Evolutionary conservation across 495 filamentous ascomycete species (phyloP).

Genomic region (Podospora conica): DNA sequence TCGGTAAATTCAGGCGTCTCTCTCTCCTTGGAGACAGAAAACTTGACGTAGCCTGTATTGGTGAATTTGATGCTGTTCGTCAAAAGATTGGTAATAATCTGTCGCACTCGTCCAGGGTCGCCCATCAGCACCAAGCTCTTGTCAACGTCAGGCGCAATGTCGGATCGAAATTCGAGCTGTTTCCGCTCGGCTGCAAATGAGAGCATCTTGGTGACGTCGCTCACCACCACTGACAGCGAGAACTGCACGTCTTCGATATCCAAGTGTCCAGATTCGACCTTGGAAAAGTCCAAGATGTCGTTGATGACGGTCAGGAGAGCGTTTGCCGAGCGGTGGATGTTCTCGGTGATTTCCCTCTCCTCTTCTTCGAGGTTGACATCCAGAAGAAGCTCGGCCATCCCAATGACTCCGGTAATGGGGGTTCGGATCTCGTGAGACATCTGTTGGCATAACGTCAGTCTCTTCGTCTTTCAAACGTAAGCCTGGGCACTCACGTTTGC

Average conservation of each 20-base stretch:
- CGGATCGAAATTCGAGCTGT: constrained; percentile 48
- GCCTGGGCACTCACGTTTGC: constrained; percentile 40
- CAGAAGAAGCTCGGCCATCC: constrained; percentile 63
- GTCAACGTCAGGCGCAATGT: constrained; percentile 38
- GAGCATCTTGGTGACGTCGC: constrained; percentile 63
- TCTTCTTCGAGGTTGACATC: constrained; percentile 61
- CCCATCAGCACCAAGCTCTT: constrained; percentile 54
- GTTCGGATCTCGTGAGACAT: constrained; percentile 92
- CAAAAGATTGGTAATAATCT: constrained; percentile 81
- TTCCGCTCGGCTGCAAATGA: constrained; percentile 53
- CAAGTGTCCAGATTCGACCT: constrained; percentile 70
- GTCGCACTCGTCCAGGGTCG: constrained; percentile 71
- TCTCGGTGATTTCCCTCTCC: constrained; percentile 68
- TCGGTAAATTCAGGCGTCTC: constrained; percentile 44
- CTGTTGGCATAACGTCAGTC: constrained; percentile 24
- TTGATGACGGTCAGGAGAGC: constrained; percentile 83
- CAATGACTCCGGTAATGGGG: constrained; percentile 59
- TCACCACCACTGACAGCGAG: constrained; percentile 63
- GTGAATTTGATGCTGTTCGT: constrained; percentile 90
- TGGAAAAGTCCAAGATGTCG: constrained; percentile 83
- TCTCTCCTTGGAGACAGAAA: constrained; percentile 41
- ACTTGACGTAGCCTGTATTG: constrained; percentile 59
- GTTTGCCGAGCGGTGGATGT: constrained; percentile 75
- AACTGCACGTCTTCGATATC: constrained; percentile 78
- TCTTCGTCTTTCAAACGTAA: not conserved